Conservation (phyloP, 805 yeast genomes). For the Nakazawaea anatomiae region DNA sequence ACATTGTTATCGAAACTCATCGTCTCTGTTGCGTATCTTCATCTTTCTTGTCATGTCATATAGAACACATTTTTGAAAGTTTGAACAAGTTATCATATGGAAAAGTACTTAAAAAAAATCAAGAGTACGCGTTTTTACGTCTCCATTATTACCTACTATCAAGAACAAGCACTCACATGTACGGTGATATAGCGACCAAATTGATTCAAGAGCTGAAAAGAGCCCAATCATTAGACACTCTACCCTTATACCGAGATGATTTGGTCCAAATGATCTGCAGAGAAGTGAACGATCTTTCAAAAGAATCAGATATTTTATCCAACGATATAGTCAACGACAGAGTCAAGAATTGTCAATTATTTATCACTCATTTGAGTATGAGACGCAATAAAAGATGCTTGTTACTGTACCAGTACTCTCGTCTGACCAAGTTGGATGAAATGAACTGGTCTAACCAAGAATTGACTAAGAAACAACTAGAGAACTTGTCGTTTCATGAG, state of each 20-base stretch:
- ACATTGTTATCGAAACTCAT: no score
- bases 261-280: constrained; percentile 61
- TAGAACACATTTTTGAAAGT: no score
- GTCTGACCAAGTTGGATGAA: constrained; percentile 64
- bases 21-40: no score
- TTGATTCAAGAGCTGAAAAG: constrained; percentile 83
- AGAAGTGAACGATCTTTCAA: constrained; percentile 63
- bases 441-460: constrained; percentile 68
- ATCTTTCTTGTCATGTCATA: no score
- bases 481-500: constrained; percentile 67
- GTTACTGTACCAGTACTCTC: constrained; percentile 70
- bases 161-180: constrained; percentile 41
- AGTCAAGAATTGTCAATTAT: constrained; percentile 55
- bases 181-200: constrained; percentile 83
- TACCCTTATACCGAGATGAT: constrained; percentile 71
- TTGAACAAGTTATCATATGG: no score
- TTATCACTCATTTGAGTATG: constrained; percentile 71
- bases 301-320: constrained; percentile 45
- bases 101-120: no score
- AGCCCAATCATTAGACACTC: constrained; percentile 52
- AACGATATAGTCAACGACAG: constrained; percentile 29
- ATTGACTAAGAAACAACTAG: constrained; percentile 32
- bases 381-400: constrained; percentile 86
- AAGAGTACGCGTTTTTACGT: no score
- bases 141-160: no score